Percentiles rank a stretch among this genome's conserved stretches.
Conservation (phyloP, 495 filamentous ascomycete species). For the Hypomontagnella submonticulosa region DNA sequence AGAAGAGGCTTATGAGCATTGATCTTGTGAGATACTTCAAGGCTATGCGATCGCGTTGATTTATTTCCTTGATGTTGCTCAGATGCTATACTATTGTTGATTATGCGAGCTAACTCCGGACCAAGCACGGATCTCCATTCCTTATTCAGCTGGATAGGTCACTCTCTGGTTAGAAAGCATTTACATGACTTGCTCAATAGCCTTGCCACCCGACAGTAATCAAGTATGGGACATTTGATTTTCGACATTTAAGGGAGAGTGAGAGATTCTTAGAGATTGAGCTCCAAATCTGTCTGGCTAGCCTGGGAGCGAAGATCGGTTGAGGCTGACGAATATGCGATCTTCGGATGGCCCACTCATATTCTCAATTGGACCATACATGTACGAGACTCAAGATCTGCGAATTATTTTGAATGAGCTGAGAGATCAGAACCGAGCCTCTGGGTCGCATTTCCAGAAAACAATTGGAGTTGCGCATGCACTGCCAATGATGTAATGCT, state of each 20-base stretch:
- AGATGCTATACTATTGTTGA: background rate
- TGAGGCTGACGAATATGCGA: no score
- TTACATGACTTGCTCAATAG: background rate
- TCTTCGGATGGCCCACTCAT: no score
- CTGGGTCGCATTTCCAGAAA: slow-evolving; percentile 24
- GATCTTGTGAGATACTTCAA: no score
- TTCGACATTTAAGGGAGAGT: no score
- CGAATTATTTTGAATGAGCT: background rate
- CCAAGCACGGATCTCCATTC: slow-evolving; percentile 41
- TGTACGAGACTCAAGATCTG: background rate
- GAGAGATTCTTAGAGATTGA: no score
- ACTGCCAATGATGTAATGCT: slow-evolving; percentile 30
- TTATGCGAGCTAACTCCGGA: slow-evolving; percentile 6
- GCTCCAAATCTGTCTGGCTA: no score
- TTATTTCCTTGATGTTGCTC: no score
- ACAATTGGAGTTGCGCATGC: slow-evolving; percentile 11
- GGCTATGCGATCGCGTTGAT: no score
- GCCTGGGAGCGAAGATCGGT: no score
- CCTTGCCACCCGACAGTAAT: background rate
- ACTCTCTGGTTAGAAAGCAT: background rate
- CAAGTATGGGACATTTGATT: no score
- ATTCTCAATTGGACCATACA: background rate
- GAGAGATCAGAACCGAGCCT: slow-evolving; percentile 1
- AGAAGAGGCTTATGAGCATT: background rate
- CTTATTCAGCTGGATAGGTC: slow-evolving; percentile 2